A percentile compares a stretch with the other conserved stretches of the same genome.
Evolutionary conservation across 805 yeast species (phyloP).

Genomic region (Wickerhamiella sergipiensis): DNA sequence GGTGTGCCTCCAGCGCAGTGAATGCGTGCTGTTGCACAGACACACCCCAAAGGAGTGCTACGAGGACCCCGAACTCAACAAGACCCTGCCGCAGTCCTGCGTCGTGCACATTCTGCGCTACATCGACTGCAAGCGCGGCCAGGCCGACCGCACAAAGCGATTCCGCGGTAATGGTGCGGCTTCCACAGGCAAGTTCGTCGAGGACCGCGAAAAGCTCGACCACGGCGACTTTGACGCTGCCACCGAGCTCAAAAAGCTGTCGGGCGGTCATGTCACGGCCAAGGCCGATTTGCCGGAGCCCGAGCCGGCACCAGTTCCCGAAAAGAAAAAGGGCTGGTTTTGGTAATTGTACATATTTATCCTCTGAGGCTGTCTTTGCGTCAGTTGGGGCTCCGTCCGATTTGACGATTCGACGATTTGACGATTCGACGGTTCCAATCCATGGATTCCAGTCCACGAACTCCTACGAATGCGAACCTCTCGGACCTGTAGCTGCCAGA

Average conservation of each 20-base stretch:
- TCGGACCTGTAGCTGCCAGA: no score
- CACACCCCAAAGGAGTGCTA: slow-evolving; percentile 82
- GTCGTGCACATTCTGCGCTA: slow-evolving; percentile 72
- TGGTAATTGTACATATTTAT: not conserved
- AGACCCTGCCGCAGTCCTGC: slow-evolving; percentile 77
- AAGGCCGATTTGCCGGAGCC: slow-evolving; percentile 3
- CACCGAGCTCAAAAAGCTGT: slow-evolving; percentile 66
- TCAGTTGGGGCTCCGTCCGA: no score
- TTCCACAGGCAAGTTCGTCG: slow-evolving; percentile 86
- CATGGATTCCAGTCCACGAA: no score
- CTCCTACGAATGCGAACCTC: no score
- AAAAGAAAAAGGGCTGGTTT: slow-evolving; percentile 1
- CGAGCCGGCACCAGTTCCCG: not conserved
- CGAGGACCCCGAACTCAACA: slow-evolving; percentile 60
- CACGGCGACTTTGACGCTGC: slow-evolving; percentile 70
- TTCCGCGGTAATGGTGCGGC: slow-evolving; percentile 88
- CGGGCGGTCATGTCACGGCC: slow-evolving; percentile 12
- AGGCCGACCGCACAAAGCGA: slow-evolving; percentile 77
- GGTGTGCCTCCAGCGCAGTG: slow-evolving; percentile 87
- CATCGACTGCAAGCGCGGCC: slow-evolving; percentile 82
- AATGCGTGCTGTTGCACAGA: slow-evolving; percentile 84
- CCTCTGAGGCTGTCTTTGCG: not conserved
- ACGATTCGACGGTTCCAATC: no score
- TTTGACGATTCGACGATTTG: no score
- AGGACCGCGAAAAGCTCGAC: slow-evolving; percentile 65